A percentile compares a stretch with the other conserved stretches of the same genome.
Evolutionary conservation across 2,329 filamentous ascomycete species (phyloP).

Genomic region (Nakataea oryzae): DNA sequence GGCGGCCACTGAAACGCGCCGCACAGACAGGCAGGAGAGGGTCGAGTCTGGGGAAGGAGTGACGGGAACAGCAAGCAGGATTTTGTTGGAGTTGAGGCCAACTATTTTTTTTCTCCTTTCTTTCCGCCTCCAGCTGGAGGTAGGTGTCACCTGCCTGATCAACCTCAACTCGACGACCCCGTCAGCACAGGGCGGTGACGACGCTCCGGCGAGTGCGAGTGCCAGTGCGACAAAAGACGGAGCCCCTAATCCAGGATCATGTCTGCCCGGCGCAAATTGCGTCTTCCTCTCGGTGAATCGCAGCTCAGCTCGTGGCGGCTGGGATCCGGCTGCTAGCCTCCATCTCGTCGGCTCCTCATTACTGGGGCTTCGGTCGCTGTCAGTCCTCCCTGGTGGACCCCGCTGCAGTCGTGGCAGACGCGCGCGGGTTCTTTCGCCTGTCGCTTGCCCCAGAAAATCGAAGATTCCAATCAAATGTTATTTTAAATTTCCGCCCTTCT

Average conservation of each 20-base stretch:
- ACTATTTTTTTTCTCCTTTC: neutral
- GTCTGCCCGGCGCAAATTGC: neutral
- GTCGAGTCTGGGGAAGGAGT: neutral
- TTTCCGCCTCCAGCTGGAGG: too few relatives aligned
- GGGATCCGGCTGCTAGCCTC: neutral
- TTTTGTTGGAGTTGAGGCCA: neutral
- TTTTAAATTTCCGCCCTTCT: too few relatives aligned
- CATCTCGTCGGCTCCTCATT: neutral
- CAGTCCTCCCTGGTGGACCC: neutral
- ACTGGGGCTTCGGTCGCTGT: neutral
- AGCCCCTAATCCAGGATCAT: neutral
- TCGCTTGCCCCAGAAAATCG: too few relatives aligned
- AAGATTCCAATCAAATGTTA: too few relatives aligned
- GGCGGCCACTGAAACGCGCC: neutral
- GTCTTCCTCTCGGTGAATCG: neutral
- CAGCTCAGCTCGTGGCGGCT: neutral
- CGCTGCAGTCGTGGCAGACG: neutral
- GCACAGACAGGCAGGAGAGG: neutral
- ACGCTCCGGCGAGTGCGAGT: neutral
- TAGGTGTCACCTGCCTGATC: neutral
- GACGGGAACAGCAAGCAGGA: neutral
- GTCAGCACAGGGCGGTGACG: neutral
- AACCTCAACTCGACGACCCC: neutral
- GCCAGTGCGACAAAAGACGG: neutral
- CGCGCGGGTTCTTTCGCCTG: too few relatives aligned